phyloP scores from a whole-genome alignment of 2,329 filamentous ascomycete genomes.

The Calonectria crousiana region DNA sequence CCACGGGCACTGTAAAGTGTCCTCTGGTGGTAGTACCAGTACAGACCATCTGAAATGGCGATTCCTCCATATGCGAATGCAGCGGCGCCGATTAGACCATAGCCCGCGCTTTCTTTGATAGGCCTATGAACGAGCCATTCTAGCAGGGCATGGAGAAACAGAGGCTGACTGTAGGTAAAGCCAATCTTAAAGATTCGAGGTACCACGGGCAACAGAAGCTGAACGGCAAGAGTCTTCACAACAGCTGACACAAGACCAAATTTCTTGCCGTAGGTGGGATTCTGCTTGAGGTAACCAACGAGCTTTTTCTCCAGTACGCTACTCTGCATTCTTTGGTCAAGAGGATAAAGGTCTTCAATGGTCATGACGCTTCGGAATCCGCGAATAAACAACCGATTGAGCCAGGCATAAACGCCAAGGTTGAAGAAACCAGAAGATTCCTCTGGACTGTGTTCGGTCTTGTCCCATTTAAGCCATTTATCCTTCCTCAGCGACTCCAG shows the following conservation, averaged over 20 bases:
- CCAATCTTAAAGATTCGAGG: constrained; percentile 35
- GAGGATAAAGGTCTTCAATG: constrained; percentile 30
- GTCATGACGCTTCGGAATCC: constrained; percentile 30
- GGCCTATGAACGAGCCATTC: constrained; percentile 1
- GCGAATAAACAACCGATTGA: constrained; percentile 26
- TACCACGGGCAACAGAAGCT: constrained; percentile 19
- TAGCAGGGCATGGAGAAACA: constrained; percentile 35
- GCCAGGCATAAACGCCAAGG: constrained; percentile 36
- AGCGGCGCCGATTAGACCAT: constrained; percentile 37
- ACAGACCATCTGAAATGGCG: constrained; percentile 37
- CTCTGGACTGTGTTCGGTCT: constrained; percentile 21
- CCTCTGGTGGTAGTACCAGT: constrained; percentile 15
- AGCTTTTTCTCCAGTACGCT: constrained; percentile 25
- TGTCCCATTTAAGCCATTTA: constrained; percentile 23
- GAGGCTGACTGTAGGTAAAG: constrained; percentile 37
- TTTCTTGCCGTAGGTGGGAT: neutral
- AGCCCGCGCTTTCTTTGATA: constrained; percentile 19
- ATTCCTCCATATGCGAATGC: constrained; percentile 47
- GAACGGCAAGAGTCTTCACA: constrained; percentile 25
- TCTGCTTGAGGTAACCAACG: constrained; percentile 16
- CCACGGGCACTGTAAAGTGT: neutral
- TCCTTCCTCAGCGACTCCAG: neutral
- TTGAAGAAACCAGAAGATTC: constrained; percentile 25
- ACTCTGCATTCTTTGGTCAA: constrained; percentile 30
- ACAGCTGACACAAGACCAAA: constrained; percentile 17